phyloP scores from a whole-genome alignment of 306 rosid species.

The Dicorynia guianensis region DNA sequence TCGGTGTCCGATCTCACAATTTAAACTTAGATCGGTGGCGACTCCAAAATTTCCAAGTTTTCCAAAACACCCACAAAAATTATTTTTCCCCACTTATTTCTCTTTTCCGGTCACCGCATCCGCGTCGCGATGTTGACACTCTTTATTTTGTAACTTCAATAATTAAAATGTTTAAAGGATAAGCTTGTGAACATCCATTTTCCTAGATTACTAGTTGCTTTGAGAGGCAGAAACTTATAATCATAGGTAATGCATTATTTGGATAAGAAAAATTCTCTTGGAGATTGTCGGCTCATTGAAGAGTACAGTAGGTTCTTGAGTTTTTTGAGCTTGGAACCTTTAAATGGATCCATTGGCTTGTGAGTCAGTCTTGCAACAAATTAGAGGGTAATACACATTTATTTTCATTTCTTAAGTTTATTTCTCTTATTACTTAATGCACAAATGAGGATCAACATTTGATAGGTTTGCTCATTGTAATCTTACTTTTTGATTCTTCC shows the following conservation, averaged over 20 bases:
- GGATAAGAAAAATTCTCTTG: constrained; percentile 1
- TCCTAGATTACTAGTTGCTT: neutral
- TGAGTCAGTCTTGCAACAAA: constrained; percentile 29
- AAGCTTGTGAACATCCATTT: constrained; percentile 13
- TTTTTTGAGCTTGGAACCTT: constrained; percentile 35
- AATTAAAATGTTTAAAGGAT: constrained; percentile 3
- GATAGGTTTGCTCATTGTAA: neutral
- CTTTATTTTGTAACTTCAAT: constrained; percentile 7
- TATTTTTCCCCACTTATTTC: too few species aligned
- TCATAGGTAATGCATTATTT: constrained; percentile 7
- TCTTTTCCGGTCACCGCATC: too few species aligned
- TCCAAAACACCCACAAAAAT: too few species aligned
- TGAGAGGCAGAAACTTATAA: constrained; percentile 23
- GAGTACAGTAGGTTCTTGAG: constrained; percentile 18
- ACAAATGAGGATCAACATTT: constrained; percentile 5
- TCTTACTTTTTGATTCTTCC: constrained; percentile 34
- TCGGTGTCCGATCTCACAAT: too few species aligned
- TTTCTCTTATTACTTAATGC: constrained; percentile 16
- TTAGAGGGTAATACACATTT: constrained; percentile 25
- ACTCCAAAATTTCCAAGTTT: too few species aligned
- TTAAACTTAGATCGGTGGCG: too few species aligned
- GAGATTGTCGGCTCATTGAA: constrained; percentile 12
- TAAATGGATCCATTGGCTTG: constrained; percentile 9
- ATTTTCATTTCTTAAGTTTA: constrained; percentile 23
- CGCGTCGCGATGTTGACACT: too few species aligned